These are phyloP conservation scores for Sclerotinia sclerotiorum DNA, from an alignment of 2,329 filamentous ascomycete genomes.

Conservation along the genomic window DNA sequence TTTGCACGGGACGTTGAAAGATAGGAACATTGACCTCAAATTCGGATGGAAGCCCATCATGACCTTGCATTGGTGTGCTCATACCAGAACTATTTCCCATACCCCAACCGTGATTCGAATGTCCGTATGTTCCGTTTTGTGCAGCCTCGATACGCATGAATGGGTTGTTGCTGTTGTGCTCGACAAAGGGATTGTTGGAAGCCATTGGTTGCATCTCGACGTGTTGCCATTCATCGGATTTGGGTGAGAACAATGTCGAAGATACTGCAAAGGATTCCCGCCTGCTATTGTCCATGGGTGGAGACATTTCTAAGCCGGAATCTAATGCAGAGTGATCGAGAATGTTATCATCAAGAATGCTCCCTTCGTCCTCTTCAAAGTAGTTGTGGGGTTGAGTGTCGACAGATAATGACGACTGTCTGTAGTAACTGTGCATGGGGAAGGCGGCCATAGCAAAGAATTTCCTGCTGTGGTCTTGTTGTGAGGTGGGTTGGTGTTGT, in stretches of 20 bases:
- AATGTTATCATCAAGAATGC: constrained; percentile 60
- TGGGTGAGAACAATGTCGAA: constrained; percentile 62
- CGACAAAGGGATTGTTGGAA: constrained; percentile 64
- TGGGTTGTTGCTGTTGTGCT: constrained; percentile 57
- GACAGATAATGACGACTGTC: constrained; percentile 39
- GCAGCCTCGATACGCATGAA: constrained; percentile 63
- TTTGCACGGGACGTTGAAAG: constrained; percentile 53
- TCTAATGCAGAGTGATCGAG: constrained; percentile 60
- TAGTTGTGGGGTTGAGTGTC: constrained; percentile 48
- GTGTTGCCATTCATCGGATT: constrained; percentile 63
- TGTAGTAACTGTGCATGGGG: constrained; percentile 40
- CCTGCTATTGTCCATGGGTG: constrained; percentile 61
- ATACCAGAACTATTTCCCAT: constrained; percentile 60
- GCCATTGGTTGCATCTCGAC: constrained; percentile 64
- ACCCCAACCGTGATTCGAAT: constrained; percentile 37
- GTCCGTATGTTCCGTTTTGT: constrained; percentile 44
- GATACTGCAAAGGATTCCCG: constrained; percentile 63
- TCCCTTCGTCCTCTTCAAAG: constrained; percentile 61
- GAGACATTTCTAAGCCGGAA: constrained; percentile 63
- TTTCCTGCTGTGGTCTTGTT: constrained; percentile 27
- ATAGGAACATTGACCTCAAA: constrained; percentile 54
- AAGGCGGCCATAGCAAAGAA: constrained; percentile 38
- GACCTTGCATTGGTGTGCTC: constrained; percentile 71
- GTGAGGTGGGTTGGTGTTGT: constrained; percentile 21
- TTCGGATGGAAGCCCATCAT: constrained; percentile 60